Conservation (phyloP, 2,329 filamentous ascomycete genomes). For the Catunica adiposa region DNA sequence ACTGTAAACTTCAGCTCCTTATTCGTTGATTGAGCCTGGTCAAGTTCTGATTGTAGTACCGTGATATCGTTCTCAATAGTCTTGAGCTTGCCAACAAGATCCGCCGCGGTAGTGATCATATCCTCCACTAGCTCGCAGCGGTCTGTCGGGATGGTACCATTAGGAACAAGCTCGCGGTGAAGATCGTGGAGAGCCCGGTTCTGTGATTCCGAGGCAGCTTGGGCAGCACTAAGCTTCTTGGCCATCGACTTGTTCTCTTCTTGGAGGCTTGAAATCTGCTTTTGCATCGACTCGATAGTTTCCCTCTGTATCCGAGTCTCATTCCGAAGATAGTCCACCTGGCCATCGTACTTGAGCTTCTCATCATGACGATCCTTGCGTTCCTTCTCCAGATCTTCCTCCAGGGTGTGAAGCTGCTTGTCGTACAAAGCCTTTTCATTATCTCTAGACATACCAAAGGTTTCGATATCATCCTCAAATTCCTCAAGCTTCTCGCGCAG, state of each 20-base stretch:
- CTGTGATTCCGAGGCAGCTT: slow-evolving; percentile 36
- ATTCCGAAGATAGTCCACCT: slow-evolving; percentile 45
- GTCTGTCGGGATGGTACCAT: slow-evolving; percentile 37
- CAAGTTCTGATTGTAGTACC: slow-evolving; percentile 46
- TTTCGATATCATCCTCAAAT: slow-evolving; percentile 79
- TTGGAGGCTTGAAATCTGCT: slow-evolving; percentile 36
- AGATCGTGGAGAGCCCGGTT: slow-evolving; percentile 40
- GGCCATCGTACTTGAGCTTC: slow-evolving; percentile 39
- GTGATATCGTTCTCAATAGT: slow-evolving; percentile 42
- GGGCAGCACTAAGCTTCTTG: slow-evolving; percentile 32
- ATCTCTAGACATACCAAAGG: slow-evolving; percentile 66
- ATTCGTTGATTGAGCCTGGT: slow-evolving; percentile 37
- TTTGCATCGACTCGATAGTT: slow-evolving; percentile 40
- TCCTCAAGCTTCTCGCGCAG: slow-evolving; percentile 70
- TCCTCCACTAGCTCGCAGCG: slow-evolving; percentile 41
- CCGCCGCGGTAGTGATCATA: slow-evolving; percentile 40
- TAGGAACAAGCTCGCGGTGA: slow-evolving; percentile 40
- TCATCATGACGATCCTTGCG: slow-evolving; percentile 42
- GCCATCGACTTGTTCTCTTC: slow-evolving; percentile 37
- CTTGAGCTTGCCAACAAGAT: slow-evolving; percentile 42
- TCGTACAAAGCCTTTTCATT: slow-evolving; percentile 60
- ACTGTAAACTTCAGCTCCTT: slow-evolving; percentile 42
- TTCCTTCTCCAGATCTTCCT: slow-evolving; percentile 52
- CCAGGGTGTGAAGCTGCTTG: slow-evolving; percentile 48
- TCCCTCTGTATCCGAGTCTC: slow-evolving; percentile 44